Evolutionary conservation across 495 filamentous ascomycete genomes (phyloP).

Genomic region (Neurospora sp.): DNA sequence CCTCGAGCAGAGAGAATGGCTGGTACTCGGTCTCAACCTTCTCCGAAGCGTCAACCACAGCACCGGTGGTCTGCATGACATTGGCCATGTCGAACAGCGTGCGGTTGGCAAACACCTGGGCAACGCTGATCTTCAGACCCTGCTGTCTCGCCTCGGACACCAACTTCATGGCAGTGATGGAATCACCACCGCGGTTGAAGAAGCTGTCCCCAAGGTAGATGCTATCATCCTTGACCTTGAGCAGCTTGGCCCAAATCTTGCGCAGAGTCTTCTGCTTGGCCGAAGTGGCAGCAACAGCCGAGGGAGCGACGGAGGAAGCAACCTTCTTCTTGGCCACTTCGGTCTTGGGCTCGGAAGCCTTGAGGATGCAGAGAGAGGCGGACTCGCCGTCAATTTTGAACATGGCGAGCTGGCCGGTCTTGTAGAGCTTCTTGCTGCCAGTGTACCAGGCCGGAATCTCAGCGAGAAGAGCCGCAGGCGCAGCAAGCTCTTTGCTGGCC

Average conservation of each 20-base stretch:
- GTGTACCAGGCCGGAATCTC: not conserved
- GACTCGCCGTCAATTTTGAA: constrained; percentile 9
- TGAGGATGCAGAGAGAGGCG: constrained; percentile 3
- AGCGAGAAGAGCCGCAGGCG: constrained; percentile 2
- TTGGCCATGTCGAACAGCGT: constrained; percentile 38
- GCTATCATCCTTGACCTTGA: constrained; percentile 23
- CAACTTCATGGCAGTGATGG: constrained; percentile 60
- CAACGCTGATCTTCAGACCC: constrained; percentile 45
- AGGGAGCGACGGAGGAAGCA: not conserved
- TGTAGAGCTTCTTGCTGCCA: constrained; percentile 13
- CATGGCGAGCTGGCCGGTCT: constrained; percentile 22
- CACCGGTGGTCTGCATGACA: constrained; percentile 8
- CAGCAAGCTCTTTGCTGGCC: not conserved
- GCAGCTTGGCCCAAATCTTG: constrained; percentile 24
- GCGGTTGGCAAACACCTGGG: constrained; percentile 40
- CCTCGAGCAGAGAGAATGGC: constrained; percentile 13
- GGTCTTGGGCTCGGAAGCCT: constrained; percentile 3
- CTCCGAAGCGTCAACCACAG: not conserved
- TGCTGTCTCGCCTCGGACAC: constrained; percentile 45
- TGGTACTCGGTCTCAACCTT: constrained; percentile 21
- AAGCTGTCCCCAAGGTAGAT: constrained; percentile 50
- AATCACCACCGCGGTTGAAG: constrained; percentile 57
- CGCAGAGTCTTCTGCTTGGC: constrained; percentile 28
- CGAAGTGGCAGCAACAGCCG: constrained; percentile 14
- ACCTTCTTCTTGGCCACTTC: constrained; percentile 4